A percentile compares a stretch with the other conserved stretches of the same genome.
These are phyloP conservation scores for Saccharomycopsis babjevae DNA, from an alignment of 805 yeast genomes.

Conservation along the genomic window DNA sequence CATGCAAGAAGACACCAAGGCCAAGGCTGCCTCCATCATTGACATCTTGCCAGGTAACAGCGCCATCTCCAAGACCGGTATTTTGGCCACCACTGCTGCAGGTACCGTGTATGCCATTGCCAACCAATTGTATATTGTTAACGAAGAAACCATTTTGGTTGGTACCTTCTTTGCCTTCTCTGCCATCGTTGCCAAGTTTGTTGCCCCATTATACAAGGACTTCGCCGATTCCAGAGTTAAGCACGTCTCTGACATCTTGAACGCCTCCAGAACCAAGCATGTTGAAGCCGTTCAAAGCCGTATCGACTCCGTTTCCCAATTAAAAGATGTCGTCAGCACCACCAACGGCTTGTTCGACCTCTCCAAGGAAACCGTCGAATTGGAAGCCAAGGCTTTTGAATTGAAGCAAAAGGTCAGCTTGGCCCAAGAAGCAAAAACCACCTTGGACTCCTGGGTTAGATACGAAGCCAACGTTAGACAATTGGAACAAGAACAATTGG, in stretches of 20 bases:
- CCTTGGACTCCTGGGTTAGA: conserved; percentile 98
- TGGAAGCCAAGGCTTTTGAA: conserved; percentile 91
- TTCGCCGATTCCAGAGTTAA: conserved; percentile 84
- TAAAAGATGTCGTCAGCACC: conserved; percentile 84
- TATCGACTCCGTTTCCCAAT: conserved; percentile 77
- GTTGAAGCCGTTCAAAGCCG: conserved; percentile 88
- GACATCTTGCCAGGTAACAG: conserved; percentile 91
- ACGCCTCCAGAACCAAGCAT: conserved; percentile 82
- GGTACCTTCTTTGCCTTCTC: conserved; percentile 71
- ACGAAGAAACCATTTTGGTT: conserved; percentile 85
- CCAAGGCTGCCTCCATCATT: conserved; percentile 81
- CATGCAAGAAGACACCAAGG: conserved; percentile 56
- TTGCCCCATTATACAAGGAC: conserved; percentile 90
- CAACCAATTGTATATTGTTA: conserved; percentile 83
- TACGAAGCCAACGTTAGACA: conserved; percentile 95
- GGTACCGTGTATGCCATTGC: conserved; percentile 91
- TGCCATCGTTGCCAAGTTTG: conserved; percentile 68
- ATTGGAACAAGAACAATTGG: conserved; percentile 87
- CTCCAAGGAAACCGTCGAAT: conserved; percentile 92
- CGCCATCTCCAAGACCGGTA: conserved; percentile 83
- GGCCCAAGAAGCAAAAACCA: conserved; percentile 85
- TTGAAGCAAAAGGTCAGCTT: conserved; percentile 84
- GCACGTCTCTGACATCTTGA: conserved; percentile 71
- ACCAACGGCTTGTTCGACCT: conserved; percentile 88
- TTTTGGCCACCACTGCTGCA: conserved; percentile 89